A percentile compares a stretch with the other conserved stretches of the same genome.
These are phyloP conservation scores for Vigna angularis DNA, from an alignment of 306 rosid species.

Conservation along the genomic window DNA sequence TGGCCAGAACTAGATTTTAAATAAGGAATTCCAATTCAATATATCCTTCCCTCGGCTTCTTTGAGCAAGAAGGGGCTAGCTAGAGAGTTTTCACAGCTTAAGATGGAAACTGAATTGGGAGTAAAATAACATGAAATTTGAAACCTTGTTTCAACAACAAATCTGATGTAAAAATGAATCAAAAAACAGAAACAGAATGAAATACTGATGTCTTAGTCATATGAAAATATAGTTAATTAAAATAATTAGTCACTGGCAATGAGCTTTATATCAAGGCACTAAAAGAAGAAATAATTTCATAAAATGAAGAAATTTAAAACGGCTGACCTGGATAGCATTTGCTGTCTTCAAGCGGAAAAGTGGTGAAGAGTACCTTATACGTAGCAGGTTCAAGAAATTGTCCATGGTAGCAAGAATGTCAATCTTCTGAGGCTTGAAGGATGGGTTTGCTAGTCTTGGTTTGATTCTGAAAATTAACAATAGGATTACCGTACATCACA, in stretches of 20 bases:
- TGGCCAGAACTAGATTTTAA: no score
- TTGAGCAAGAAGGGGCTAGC: no score
- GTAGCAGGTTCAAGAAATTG: slow-evolving; percentile 68
- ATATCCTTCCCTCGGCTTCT: no score
- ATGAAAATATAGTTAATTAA: not conserved
- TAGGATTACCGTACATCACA: slow-evolving; percentile 32
- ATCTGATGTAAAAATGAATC: not conserved
- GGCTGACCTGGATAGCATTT: slow-evolving; percentile 81
- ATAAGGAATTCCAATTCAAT: no score
- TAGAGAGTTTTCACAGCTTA: not conserved
- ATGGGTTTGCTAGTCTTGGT: slow-evolving; percentile 89
- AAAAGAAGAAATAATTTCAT: slow-evolving; percentile 15
- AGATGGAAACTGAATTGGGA: slow-evolving; percentile 1
- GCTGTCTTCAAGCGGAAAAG: slow-evolving; percentile 88
- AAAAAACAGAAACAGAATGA: slow-evolving; percentile 34
- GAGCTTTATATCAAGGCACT: slow-evolving; percentile 14
- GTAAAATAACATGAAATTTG: not conserved
- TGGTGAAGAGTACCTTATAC: slow-evolving; percentile 91
- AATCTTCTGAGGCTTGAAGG: slow-evolving; percentile 76
- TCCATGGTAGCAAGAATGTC: slow-evolving; percentile 71
- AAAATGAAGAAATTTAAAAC: slow-evolving; percentile 28
- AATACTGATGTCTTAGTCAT: not conserved
- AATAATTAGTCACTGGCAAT: slow-evolving; percentile 5
- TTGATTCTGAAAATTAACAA: slow-evolving; percentile 64
- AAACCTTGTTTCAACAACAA: not conserved